Base-by-base conservation (phyloP, 352 stramenopile species). In the Globisporangium ultimum region DNA sequence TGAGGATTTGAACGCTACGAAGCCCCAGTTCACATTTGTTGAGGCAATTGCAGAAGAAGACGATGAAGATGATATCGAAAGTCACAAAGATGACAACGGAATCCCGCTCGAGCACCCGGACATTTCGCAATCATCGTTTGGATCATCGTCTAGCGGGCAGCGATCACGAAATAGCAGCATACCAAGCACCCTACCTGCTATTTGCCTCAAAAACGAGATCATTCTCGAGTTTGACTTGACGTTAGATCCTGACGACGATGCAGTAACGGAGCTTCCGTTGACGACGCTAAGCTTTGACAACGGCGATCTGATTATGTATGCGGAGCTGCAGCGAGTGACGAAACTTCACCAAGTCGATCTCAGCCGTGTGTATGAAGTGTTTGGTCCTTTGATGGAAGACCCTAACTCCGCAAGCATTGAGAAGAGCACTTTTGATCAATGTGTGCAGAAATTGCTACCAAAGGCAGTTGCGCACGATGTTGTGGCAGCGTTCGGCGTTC, bases 221-320 rank as follows among this genome's bases (percentile, higher is more conserved):
- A 78, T 93, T 34, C 67, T 95, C 5, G 82, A 91, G 36, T 95
- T 95, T 53, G 86, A 93, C 18, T 57, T 95, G 18, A 77, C 79
- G 17, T 80, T 93, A 32, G 80, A 92, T 50, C 66, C 57, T 1
- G 68, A 86, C 20, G 74, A 88, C 34, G 78, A 92, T 49, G 73
- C 78, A 5, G 75, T 82, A 14, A 79, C 74, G 0, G 80, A 91
- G 55, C 55, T 91, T 22, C 83, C 83, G 3, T 49, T 95, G 17
- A 87, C 71, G 20, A 89, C 72, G 0, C 59, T 95, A 32, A 82
- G 78, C 48, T 93, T 91, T 14, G 76, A 91, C 56, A 95, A 95
- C 55, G 86, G 86, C 4, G 82, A 95, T 47, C 53, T 95, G 58
- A 80, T 95, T 28, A 83, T 89, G 63, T 95, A 89, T 49, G 78